Percentiles rank a stretch among this genome's conserved stretches.
Evolutionary conservation across 2,329 filamentous ascomycete genomes (phyloP).

Genomic region (Cercospora citrullina): DNA sequence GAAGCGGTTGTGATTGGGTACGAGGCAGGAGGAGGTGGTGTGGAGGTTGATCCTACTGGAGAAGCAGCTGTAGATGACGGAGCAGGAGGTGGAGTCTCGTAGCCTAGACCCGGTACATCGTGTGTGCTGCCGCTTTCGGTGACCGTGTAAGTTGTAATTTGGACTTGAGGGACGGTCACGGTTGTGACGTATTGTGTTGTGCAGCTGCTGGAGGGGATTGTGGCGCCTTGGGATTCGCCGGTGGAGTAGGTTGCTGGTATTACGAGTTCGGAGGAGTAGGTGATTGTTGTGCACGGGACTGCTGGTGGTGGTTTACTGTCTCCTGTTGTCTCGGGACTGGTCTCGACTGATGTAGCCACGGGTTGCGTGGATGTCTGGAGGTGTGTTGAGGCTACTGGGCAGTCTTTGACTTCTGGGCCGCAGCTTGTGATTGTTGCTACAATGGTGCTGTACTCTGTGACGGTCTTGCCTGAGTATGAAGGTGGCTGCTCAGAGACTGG

Average conservation of each 20-base stretch:
- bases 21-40: constrained; percentile 16
- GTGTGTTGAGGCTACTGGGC: constrained; percentile 34
- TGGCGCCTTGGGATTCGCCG: constrained; percentile 36
- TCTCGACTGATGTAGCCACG: constrained; percentile 26
- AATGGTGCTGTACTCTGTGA: constrained; percentile 32
- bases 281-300: constrained; percentile 44
- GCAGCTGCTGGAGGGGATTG: constrained; percentile 37
- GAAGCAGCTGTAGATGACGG: constrained; percentile 6
- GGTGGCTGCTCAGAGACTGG: constrained; percentile 14
- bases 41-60: not conserved
- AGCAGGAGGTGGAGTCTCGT: constrained; percentile 19
- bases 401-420: constrained; percentile 41
- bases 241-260: constrained; percentile 42
- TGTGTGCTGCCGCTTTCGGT: constrained; percentile 21
- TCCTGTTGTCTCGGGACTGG: constrained; percentile 9
- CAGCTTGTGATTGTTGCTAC: constrained; percentile 44
- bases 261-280: constrained; percentile 40
- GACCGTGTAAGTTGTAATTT: constrained; percentile 28
- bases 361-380: constrained; percentile 20
- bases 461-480: constrained; percentile 16
- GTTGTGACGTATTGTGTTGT: constrained; percentile 42
- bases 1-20: constrained; percentile 19
- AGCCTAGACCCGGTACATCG: constrained; percentile 24
- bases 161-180: constrained; percentile 47
- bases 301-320: constrained; percentile 27